Conservation (phyloP, 441 rosid species). For the Pelargonium citronellum region DNA sequence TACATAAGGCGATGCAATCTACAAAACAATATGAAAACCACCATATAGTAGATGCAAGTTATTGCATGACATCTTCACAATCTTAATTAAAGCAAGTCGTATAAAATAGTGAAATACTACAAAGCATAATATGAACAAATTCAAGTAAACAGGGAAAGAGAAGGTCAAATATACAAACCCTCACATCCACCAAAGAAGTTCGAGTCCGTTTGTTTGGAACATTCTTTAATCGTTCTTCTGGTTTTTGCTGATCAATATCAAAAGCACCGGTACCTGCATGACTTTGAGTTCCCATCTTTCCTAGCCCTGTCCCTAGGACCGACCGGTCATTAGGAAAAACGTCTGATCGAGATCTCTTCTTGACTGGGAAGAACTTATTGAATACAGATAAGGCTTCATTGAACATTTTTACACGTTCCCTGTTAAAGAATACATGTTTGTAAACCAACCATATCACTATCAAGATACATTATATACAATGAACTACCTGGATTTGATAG, state of each 20-base stretch:
- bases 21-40: not conserved
- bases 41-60: not conserved
- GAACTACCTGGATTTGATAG: slow-evolving; percentile 77
- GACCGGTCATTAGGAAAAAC: slow-evolving; percentile 58
- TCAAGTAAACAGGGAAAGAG: not conserved
- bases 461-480: slow-evolving; percentile 22
- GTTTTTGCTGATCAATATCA: slow-evolving; percentile 71
- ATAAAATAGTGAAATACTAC: not conserved
- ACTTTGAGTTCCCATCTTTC: slow-evolving; percentile 75
- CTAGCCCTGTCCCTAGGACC: slow-evolving; percentile 45
- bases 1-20: not conserved
- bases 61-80: not conserved
- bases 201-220: slow-evolving; percentile 88
- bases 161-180: slow-evolving; percentile 41
- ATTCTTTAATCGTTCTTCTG: slow-evolving; percentile 64
- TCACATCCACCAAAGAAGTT: slow-evolving; percentile 74
- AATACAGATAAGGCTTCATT: slow-evolving; percentile 74
- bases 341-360: slow-evolving; percentile 86
- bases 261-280: slow-evolving; percentile 48
- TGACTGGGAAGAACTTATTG: slow-evolving; percentile 69
- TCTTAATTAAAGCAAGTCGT: not conserved
- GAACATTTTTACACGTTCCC: slow-evolving; percentile 80
- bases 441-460: slow-evolving; percentile 25
- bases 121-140: not conserved
- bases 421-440: slow-evolving; percentile 40